These are phyloP conservation scores for Eremochloa ophiuroides DNA, from an alignment of 176 grass and related monocot genomes.

Conservation along the genomic window DNA sequence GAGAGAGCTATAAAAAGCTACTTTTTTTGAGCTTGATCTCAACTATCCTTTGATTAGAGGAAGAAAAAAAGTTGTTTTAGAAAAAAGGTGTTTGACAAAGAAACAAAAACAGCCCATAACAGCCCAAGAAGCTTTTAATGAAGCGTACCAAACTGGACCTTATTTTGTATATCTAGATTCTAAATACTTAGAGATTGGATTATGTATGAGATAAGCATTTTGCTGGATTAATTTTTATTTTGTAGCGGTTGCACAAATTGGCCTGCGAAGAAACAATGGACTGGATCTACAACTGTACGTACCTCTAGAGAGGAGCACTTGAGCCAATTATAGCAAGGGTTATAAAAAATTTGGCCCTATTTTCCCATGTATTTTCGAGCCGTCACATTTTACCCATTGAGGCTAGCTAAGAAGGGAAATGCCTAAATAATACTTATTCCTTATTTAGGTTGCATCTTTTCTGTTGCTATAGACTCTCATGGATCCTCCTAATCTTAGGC, in stretches of 20 bases:
- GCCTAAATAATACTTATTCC: slow-evolving; percentile 10
- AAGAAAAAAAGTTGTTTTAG: too few species aligned
- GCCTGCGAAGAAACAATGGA: neutral
- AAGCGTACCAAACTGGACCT: too few species aligned
- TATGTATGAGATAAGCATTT: too few species aligned
- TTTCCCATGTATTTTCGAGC: neutral
- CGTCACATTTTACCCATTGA: neutral
- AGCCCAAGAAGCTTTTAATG: too few species aligned
- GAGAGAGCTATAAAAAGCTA: too few species aligned
- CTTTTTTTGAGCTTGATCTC: too few species aligned
- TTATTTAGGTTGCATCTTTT: slow-evolving; percentile 4
- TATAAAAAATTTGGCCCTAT: neutral
- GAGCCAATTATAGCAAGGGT: neutral
- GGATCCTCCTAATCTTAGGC: slow-evolving; percentile 15
- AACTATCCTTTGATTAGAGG: too few species aligned
- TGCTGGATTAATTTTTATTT: too few species aligned
- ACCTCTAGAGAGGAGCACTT: neutral
- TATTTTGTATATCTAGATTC: too few species aligned
- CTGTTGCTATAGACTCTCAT: neutral
- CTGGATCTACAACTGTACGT: neutral
- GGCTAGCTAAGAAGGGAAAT: neutral
- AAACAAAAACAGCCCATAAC: too few species aligned
- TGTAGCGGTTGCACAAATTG: too few species aligned
- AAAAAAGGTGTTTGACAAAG: too few species aligned
- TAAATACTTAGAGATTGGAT: neutral